A percentile compares a stretch with the other conserved stretches of the same genome.
Evolutionary conservation across 2,329 filamentous ascomycete genomes (phyloP).

Genomic region (Lasiodiplodia sp.): DNA sequence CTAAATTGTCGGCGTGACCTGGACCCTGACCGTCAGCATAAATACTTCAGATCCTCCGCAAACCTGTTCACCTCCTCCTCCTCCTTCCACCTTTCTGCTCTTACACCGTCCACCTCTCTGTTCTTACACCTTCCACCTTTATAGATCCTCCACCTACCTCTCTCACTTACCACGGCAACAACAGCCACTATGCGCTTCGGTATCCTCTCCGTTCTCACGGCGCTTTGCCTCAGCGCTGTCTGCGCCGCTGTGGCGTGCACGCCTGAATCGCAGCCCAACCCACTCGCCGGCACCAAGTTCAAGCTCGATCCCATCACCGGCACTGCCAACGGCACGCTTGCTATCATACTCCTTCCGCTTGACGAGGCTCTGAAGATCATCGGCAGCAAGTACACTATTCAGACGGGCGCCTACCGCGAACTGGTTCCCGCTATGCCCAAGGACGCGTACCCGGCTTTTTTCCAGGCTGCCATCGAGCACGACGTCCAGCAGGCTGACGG

Average conservation of each 20-base stretch:
- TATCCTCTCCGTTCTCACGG: background rate
- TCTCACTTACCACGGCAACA: background rate
- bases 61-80: too few relatives aligned
- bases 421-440: slow-evolving; percentile 59
- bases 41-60: too few relatives aligned
- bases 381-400: slow-evolving; percentile 58
- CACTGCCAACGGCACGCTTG: slow-evolving; percentile 62
- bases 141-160: background rate
- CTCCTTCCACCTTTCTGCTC: too few relatives aligned
- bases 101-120: too few relatives aligned
- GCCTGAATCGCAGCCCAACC: slow-evolving; percentile 53
- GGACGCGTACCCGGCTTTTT: slow-evolving; percentile 61
- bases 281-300: slow-evolving; percentile 57
- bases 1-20: background rate
- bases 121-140: too few relatives aligned
- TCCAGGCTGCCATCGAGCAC: slow-evolving; percentile 60
- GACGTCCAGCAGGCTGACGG: slow-evolving; percentile 55
- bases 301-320: slow-evolving; percentile 53
- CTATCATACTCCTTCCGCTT: slow-evolving; percentile 61
- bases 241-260: slow-evolving; percentile 34
- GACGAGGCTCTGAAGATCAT: slow-evolving; percentile 56
- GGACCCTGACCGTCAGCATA: too few relatives aligned
- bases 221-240: background rate
- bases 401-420: slow-evolving; percentile 57
- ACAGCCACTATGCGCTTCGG: background rate